A percentile compares a stretch with the other conserved stretches of the same genome.
Evolutionary conservation across 192 early-diverging fungal species (phyloP).

Genomic region (Blastocladiella britannica): DNA sequence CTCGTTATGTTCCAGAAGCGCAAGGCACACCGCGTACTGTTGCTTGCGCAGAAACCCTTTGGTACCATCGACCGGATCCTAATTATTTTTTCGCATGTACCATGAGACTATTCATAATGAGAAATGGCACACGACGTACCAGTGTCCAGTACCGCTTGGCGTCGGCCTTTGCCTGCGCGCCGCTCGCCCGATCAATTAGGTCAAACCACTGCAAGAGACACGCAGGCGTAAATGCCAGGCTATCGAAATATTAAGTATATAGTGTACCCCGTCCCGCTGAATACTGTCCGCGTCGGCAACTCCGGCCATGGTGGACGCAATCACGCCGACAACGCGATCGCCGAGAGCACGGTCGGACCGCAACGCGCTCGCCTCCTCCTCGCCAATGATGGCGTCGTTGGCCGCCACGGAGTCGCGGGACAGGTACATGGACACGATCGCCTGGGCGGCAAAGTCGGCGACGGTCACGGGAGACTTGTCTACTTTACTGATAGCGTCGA

Average conservation of each 20-base stretch:
- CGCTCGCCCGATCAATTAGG: constrained; percentile 80
- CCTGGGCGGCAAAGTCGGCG: constrained; percentile 89
- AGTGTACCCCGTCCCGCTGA: constrained; percentile 1
- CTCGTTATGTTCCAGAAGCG: constrained; percentile 54
- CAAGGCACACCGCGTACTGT: constrained; percentile 91
- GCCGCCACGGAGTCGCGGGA: constrained; percentile 59
- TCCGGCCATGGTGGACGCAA: constrained; percentile 38
- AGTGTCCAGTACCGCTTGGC: constrained; percentile 40
- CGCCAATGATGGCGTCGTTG: constrained; percentile 76
- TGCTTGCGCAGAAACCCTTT: constrained; percentile 94
- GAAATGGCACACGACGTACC: too few relatives aligned
- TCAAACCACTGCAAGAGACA: constrained; percentile 33
- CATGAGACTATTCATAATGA: too few relatives aligned
- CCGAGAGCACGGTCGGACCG: constrained; percentile 32
- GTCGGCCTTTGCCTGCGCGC: constrained; percentile 44
- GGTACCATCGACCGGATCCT: constrained; percentile 87
- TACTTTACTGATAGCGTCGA: constrained; percentile 66
- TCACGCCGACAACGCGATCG: constrained; percentile 61
- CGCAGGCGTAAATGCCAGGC: background rate
- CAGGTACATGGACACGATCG: constrained; percentile 71
- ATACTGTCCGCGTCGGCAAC: constrained; percentile 48
- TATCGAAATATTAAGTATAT: background rate
- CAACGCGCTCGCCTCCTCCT: constrained; percentile 81
- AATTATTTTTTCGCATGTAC: too few relatives aligned
- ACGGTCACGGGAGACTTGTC: constrained; percentile 97